Evolutionary conservation across 2,329 filamentous ascomycete genomes (phyloP).

Genomic region (Neocatenulostroma microsporum): DNA sequence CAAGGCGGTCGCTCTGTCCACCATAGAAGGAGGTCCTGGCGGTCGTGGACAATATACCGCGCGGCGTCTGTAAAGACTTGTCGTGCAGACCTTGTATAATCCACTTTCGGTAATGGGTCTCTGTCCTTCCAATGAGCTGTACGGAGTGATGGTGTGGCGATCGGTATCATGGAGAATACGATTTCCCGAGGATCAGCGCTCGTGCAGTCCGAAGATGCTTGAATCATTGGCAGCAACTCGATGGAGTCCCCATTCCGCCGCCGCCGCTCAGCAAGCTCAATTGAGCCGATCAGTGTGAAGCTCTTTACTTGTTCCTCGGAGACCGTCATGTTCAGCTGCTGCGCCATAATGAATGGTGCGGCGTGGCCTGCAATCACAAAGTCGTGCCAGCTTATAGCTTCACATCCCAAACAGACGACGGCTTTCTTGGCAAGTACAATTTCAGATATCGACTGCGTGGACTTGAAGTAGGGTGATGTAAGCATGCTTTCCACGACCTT

Average conservation of each 20-base stretch:
- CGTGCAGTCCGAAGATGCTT: conserved; percentile 1
- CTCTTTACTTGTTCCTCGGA: neutral
- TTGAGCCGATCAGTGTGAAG: conserved; percentile 1
- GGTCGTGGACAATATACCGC: conserved; percentile 7
- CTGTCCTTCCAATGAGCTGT: neutral
- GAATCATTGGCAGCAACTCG: conserved; percentile 7
- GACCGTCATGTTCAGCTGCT: neutral
- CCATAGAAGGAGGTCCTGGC: conserved; percentile 9
- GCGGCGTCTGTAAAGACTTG: conserved; percentile 8
- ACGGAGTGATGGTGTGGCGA: conserved; percentile 2
- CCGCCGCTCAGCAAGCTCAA: conserved; percentile 5
- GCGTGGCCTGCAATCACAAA: neutral
- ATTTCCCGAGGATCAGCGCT: conserved; percentile 4
- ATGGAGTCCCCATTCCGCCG: neutral
- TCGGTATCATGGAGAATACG: conserved; percentile 6
- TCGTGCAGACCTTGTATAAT: conserved; percentile 4
- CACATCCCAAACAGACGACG: conserved; percentile 1
- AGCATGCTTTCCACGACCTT: neutral
- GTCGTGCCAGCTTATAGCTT: neutral
- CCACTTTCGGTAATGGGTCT: conserved; percentile 1
- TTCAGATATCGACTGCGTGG: conserved; percentile 4
- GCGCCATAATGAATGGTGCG: neutral
- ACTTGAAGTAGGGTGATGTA: conserved; percentile 5
- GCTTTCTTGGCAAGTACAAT: conserved; percentile 5
- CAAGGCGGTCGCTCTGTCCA: conserved; percentile 4